Conservation (phyloP, 352 stramenopile species). For the Pythium chondricola region DNA sequence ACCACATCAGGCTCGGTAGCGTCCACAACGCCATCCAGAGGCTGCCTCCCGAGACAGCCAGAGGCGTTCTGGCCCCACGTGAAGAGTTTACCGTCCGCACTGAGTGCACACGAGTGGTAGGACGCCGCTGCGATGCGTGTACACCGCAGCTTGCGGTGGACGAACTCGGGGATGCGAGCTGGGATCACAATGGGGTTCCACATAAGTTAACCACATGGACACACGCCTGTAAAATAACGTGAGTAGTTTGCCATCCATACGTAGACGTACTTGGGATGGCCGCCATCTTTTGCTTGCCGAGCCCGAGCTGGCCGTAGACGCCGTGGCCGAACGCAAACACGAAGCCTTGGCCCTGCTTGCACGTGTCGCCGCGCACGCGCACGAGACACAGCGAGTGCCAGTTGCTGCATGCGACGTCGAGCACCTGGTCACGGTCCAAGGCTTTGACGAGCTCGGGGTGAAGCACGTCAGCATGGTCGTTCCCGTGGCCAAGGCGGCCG, state of each 20-base stretch:
- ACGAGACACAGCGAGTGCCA: slow-evolving; percentile 75
- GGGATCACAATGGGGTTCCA: too few relatives aligned
- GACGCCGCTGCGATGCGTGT: slow-evolving; percentile 41
- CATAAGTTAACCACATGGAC: too few relatives aligned
- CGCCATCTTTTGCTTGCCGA: slow-evolving; percentile 64
- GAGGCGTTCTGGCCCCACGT: slow-evolving; percentile 58
- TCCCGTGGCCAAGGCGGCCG: slow-evolving; percentile 82
- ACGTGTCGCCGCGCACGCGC: slow-evolving; percentile 4
- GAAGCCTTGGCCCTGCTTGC: slow-evolving; percentile 24
- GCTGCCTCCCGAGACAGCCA: slow-evolving; percentile 45
- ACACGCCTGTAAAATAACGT: too few relatives aligned
- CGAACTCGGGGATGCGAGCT: slow-evolving; percentile 53
- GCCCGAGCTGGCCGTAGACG: slow-evolving; percentile 64
- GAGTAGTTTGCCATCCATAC: too few relatives aligned
- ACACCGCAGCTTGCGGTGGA: slow-evolving; percentile 45
- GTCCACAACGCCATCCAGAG: slow-evolving; percentile 19
- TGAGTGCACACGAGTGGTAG: slow-evolving; percentile 51
- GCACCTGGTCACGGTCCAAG: slow-evolving; percentile 42
- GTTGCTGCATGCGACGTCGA: slow-evolving; percentile 51
- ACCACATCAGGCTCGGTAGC: slow-evolving; percentile 48
- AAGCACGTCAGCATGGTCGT: slow-evolving; percentile 25
- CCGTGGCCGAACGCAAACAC: slow-evolving; percentile 65
- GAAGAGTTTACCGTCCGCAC: slow-evolving; percentile 52
- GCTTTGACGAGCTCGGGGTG: slow-evolving; percentile 42
- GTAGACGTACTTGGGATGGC: slow-evolving; percentile 52